Base-by-base conservation (phyloP, 768 basidiomycete genomes). In the Leucocoprinus sp. region DNA sequence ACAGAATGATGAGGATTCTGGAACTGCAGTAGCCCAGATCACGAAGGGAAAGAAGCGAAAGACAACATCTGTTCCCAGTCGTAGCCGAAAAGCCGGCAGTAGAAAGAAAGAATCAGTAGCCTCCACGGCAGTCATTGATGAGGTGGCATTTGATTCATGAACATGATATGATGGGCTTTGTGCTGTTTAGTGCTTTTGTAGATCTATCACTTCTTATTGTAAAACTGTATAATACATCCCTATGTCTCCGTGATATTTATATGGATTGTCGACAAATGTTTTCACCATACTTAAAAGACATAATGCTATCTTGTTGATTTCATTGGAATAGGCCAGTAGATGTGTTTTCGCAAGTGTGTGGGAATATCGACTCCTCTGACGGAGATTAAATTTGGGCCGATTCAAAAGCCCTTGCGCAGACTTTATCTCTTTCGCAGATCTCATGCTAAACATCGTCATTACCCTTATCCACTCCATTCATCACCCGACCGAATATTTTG, bases 1-100 rank as follows among this genome's bases (percentile, higher is more conserved):
- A 17, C 56, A 56, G 35, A 64, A 49, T 12, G 69, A 70, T 5
- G 71, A 72, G 37, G 70, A 71, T 21, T 60, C 52, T 39, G 60
- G 60, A 24, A 57, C 58, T n/a, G 54, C 61, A 1, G 55, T 51
- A 4, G 54, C 65, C 26, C 48, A 63, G 5, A 58, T 55, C 31
- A 54, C 58, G 2, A 68, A 70, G 35, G 71, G 69, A 19, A 72
- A 68, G 54, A 71, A 68, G 53, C 65, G 70, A 29, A 71, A 66
- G 54, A 8, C 60, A 9, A 66, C 63, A 14, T 58, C 55, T 2
- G 61, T 64, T 18, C 60, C 61, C 23, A 52, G 63, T 24, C 66
- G 70, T 22, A 67, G 70, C 42, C 64, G 71, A 23, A 69, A 68
- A 40, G 57, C 66, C 39, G 61, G 62, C 31, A 61, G 62, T 8